These are phyloP conservation scores for Malassezia nana DNA, from an alignment of 1,284 basidiomycete species.

Conservation along the genomic window DNA sequence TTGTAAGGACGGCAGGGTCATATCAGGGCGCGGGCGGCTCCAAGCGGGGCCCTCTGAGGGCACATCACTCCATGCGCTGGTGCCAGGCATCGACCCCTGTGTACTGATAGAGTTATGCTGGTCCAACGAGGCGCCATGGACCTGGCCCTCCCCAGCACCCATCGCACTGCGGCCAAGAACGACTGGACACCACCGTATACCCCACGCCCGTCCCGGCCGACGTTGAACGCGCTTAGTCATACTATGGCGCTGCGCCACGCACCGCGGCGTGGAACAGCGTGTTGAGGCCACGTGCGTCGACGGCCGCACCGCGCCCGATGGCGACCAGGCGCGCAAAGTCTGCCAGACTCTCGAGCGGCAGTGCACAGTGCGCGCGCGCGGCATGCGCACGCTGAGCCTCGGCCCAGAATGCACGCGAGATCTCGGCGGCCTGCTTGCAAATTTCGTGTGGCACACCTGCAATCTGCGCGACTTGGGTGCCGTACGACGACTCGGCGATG, in stretches of 20 bases:
- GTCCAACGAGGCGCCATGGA: neutral
- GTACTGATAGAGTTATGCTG: neutral
- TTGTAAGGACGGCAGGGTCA: neutral
- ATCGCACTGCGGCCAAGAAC: neutral
- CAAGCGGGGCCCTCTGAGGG: neutral
- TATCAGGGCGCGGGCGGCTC: neutral
- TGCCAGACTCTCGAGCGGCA: slow-evolving; percentile 33
- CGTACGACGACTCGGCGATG: slow-evolving; percentile 80
- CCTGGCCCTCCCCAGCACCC: neutral
- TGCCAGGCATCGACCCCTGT: neutral
- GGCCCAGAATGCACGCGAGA: slow-evolving; percentile 37
- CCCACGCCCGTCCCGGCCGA: neutral
- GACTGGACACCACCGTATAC: neutral
- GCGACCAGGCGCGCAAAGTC: slow-evolving; percentile 43
- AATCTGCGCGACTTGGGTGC: slow-evolving; percentile 44
- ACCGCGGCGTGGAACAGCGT: neutral
- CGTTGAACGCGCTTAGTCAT: neutral
- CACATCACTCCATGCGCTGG: neutral
- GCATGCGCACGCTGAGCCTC: slow-evolving; percentile 30
- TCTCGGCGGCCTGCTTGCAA: slow-evolving; percentile 37
- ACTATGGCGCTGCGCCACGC: neutral
- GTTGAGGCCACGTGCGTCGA: neutral
- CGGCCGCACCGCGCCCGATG: slow-evolving; percentile 13
- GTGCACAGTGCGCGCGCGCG: slow-evolving; percentile 28
- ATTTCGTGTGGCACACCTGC: slow-evolving; percentile 42